Base-by-base conservation (phyloP, 352 stramenopile genomes). In the Pythium oligandrum region DNA sequence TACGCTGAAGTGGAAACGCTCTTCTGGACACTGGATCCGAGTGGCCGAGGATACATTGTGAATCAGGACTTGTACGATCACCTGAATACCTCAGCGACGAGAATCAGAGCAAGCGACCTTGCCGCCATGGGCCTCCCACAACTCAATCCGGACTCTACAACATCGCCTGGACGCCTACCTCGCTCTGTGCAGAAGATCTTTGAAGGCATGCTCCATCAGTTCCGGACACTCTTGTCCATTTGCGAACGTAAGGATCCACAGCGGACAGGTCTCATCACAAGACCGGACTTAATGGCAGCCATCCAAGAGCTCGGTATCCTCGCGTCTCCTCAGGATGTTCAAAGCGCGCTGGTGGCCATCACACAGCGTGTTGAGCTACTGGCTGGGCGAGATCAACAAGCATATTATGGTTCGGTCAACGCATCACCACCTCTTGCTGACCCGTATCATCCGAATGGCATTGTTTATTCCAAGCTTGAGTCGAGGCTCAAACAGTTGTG, bases 21-120 rank as follows among this genome's bases (percentile, higher is more conserved):
- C 30, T 91, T 91, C 49, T 91, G 81, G 78, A 70, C 62, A n/a
- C 61, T 91, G 1, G 81, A 91, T 44, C 80, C 78, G 6, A 68
- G 70, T 40, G 81, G 78, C 1, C 70, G 72, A 6, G 78, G 81
- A 4, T 89, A 83, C 51, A 72, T 91, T 17, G 49, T 56, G 8
- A 71, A 58, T 7, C 62, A 76, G 48, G 81, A 87, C 12, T 69
- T 91, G 12, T 88, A 90, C 59, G 66, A 85, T 44, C 75, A 91
- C 50, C 48, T 91, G 17, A 76, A 81, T 34, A 50, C 10, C 3
- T 45, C 44, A 2, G 49, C 63, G 3, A 61, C 40, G 4, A 53
- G 53, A 34, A 38, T 58, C 3, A 49, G 44, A 43, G 31, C 48
- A 8, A n/a, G 7, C 4, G n/a, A 7, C 5, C 43, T 35, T 9